Evolutionary conservation across 306 rosid species (phyloP).

Genomic region (Medicago truncatula): DNA sequence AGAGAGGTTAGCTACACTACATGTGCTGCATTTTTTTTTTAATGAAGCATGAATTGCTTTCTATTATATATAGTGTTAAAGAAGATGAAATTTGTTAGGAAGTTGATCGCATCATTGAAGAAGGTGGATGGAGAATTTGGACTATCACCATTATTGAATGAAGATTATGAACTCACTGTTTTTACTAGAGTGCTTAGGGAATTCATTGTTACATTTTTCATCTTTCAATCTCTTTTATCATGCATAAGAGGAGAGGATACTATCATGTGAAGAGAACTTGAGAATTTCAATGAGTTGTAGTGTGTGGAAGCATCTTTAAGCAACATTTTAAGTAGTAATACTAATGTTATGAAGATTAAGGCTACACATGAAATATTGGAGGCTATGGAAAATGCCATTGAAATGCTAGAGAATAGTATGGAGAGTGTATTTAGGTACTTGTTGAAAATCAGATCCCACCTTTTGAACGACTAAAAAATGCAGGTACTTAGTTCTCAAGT

Average conservation of each 20-base stretch:
- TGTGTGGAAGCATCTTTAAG: slow-evolving; percentile 50
- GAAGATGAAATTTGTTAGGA: slow-evolving; percentile 55
- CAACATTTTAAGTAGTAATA: not conserved
- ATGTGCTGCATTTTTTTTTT: too few species aligned
- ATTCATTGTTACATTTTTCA: slow-evolving; percentile 38
- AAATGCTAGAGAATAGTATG: too few species aligned
- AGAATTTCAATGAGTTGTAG: slow-evolving; percentile 51
- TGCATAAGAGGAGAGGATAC: not conserved
- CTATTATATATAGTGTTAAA: slow-evolving; percentile 26
- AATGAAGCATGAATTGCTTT: too few species aligned
- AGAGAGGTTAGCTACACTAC: too few species aligned
- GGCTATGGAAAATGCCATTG: too few species aligned
- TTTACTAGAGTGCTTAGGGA: slow-evolving; percentile 49
- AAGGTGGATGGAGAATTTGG: slow-evolving; percentile 53
- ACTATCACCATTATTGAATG: slow-evolving; percentile 17
- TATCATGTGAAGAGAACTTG: not conserved
- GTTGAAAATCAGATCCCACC: too few species aligned
- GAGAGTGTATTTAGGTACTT: too few species aligned
- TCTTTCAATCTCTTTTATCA: slow-evolving; percentile 48
- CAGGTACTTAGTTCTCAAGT: too few species aligned
- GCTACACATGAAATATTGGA: too few species aligned
- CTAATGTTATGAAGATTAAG: too few species aligned
- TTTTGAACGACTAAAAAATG: too few species aligned
- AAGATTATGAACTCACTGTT: slow-evolving; percentile 42
- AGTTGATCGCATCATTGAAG: slow-evolving; percentile 46